Percentiles rank a stretch among this genome's conserved stretches.
phyloP scores from a whole-genome alignment of 108 stramenopile genomes.

The Pseudonitzschia delicatissima region DNA sequence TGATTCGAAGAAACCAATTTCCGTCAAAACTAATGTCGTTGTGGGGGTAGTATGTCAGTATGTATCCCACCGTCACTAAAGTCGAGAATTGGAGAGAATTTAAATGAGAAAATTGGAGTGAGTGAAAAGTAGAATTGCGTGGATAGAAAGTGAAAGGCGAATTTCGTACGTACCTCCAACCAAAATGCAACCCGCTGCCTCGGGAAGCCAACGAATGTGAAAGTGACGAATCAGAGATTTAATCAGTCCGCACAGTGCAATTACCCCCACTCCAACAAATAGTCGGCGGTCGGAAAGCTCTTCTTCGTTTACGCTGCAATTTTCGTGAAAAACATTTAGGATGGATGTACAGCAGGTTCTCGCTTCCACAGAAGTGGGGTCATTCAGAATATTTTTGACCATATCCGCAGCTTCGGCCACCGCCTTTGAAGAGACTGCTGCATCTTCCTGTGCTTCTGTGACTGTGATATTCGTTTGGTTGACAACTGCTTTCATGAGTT shows the following conservation, averaged over 20 bases:
- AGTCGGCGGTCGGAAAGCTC: constrained; percentile 71
- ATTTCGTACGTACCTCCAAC: constrained; percentile 55
- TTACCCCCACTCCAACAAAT: constrained; percentile 76
- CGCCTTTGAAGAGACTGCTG: constrained; percentile 18
- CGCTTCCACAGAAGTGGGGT: constrained; percentile 72
- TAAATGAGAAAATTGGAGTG: not conserved
- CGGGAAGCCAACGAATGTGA: constrained; percentile 78
- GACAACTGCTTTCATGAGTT: constrained; percentile 7
- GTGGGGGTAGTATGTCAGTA: constrained; percentile 66
- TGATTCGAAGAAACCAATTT: constrained; percentile 80
- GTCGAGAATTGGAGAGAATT: not conserved
- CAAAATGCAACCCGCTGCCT: constrained; percentile 85
- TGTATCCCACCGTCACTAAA: constrained; percentile 63
- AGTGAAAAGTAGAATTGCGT: not conserved
- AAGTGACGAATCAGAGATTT: constrained; percentile 86
- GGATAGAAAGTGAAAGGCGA: not conserved
- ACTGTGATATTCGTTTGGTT: constrained; percentile 10
- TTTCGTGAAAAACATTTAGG: constrained; percentile 81
- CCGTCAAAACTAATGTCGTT: constrained; percentile 82
- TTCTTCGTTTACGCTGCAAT: constrained; percentile 78
- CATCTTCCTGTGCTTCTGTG: constrained; percentile 43
- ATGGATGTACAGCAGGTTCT: constrained; percentile 86
- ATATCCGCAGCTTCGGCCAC: constrained; percentile 6
- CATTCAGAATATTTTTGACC: constrained; percentile 51
- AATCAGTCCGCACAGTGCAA: constrained; percentile 82